Percentiles rank a stretch among this genome's conserved stretches.
phyloP scores from a whole-genome alignment of 2,329 filamentous ascomycete species.

The Paramyrothecium roridum region DNA sequence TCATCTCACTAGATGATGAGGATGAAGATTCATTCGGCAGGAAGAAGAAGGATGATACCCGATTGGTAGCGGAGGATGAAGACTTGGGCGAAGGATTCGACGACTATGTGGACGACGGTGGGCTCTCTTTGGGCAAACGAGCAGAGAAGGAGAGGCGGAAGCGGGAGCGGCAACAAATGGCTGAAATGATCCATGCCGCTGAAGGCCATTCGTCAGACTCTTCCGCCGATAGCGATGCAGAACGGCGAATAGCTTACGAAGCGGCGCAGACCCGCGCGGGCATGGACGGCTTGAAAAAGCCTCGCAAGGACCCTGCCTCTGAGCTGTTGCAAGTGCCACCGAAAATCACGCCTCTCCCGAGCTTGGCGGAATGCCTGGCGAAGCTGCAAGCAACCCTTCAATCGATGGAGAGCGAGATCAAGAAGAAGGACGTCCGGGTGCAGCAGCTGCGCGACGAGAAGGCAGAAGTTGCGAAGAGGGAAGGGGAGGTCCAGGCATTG shows the following conservation, averaged over 20 bases:
- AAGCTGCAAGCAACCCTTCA: constrained; percentile 59
- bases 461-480: constrained; percentile 62
- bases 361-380: constrained; percentile 64
- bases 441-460: constrained; percentile 67
- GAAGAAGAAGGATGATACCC: constrained; percentile 66
- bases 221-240: constrained; percentile 67
- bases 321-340: constrained; percentile 58
- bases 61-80: constrained; percentile 82
- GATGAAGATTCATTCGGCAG: constrained; percentile 33
- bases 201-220: constrained; percentile 63
- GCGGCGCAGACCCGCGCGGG: constrained; percentile 80
- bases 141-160: constrained; percentile 70
- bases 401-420: constrained; percentile 61
- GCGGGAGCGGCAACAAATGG: constrained; percentile 73
- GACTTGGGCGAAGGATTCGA: constrained; percentile 93
- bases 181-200: constrained; percentile 75
- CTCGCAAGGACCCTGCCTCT: constrained; percentile 29
- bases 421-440: constrained; percentile 59
- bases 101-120: constrained; percentile 82
- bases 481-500: constrained; percentile 76
- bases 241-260: constrained; percentile 80
- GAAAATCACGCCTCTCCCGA: constrained; percentile 75
- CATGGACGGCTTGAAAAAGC: constrained; percentile 67
- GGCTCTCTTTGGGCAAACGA: constrained; percentile 72
- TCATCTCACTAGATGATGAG: constrained; percentile 61